These are phyloP conservation scores for Hippophae rhamnoides DNA, from an alignment of 306 rosid species.

Conservation along the genomic window DNA sequence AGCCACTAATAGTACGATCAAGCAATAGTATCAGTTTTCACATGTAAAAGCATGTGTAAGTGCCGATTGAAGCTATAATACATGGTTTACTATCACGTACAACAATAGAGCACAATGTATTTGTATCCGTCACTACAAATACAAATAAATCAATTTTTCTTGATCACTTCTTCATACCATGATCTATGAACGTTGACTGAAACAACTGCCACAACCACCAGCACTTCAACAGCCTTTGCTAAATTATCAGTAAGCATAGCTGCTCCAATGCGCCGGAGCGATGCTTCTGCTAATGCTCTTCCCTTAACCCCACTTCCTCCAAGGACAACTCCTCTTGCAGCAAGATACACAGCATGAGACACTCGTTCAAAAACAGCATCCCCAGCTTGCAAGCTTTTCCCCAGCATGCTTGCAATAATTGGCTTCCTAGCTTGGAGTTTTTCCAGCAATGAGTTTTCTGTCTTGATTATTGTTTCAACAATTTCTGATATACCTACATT, in stretches of 20 bases:
- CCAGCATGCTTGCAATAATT: conserved; percentile 25
- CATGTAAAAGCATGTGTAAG: neutral
- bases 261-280: conserved; percentile 24
- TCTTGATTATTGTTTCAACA: conserved; percentile 11
- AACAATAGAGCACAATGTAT: neutral
- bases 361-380: conserved; percentile 20
- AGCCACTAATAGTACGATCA: too few species aligned
- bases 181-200: conserved; percentile 25
- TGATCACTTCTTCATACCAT: conserved; percentile 26
- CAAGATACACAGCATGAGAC: conserved; percentile 16
- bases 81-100: neutral
- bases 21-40: too few species aligned
- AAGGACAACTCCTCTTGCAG: conserved; percentile 25
- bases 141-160: conserved; percentile 3
- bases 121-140: neutral
- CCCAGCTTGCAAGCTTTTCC: conserved; percentile 25
- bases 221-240: conserved; percentile 22
- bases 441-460: conserved; percentile 2
- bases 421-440: conserved; percentile 23
- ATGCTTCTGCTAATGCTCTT: conserved; percentile 17
- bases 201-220: conserved; percentile 26
- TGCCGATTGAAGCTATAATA: neutral
- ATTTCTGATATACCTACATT: conserved; percentile 22
- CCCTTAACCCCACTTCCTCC: conserved; percentile 28
- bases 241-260: conserved; percentile 12